phyloP scores from a whole-genome alignment of 371 early-diverging fungal species.

The Mucor mucedo region DNA sequence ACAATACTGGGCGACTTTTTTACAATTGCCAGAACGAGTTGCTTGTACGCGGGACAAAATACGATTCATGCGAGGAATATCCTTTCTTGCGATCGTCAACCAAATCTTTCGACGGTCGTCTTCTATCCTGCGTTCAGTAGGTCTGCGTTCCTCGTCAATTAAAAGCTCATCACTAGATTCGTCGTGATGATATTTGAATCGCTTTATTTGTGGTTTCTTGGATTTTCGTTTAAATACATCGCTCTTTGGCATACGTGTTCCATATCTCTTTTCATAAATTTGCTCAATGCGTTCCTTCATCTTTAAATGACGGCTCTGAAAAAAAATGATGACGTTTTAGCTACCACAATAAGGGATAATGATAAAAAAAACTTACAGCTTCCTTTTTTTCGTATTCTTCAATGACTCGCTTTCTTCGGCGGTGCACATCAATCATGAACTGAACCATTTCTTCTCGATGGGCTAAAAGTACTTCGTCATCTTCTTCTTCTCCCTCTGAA shows the following conservation, averaged over 20 bases:
- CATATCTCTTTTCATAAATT: constrained; percentile 46
- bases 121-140: constrained; percentile 30
- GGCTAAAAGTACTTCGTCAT: constrained; percentile 40
- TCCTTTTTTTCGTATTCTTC: constrained; percentile 51
- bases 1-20: constrained; percentile 64
- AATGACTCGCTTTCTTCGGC: constrained; percentile 39
- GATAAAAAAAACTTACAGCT: constrained; percentile 29
- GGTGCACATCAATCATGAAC: constrained; percentile 51
- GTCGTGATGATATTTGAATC: constrained; percentile 6
- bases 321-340: too few relatives aligned
- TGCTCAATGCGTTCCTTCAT: constrained; percentile 43
- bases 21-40: constrained; percentile 62
- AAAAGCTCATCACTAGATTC: constrained; percentile 12
- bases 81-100: constrained; percentile 53
- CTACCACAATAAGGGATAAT: not conserved
- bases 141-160: not conserved
- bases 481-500: constrained; percentile 39
- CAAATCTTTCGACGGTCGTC: constrained; percentile 44
- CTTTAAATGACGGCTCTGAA: constrained; percentile 33
- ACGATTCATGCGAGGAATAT: constrained; percentile 57
- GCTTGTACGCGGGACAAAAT: constrained; percentile 59
- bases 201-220: not conserved
- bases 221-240: constrained; percentile 8
- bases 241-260: constrained; percentile 30
- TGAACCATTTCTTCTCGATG: constrained; percentile 46